Evolutionary conservation across 1,284 basidiomycete species (phyloP).

Genomic region (Gomphus bonarii): DNA sequence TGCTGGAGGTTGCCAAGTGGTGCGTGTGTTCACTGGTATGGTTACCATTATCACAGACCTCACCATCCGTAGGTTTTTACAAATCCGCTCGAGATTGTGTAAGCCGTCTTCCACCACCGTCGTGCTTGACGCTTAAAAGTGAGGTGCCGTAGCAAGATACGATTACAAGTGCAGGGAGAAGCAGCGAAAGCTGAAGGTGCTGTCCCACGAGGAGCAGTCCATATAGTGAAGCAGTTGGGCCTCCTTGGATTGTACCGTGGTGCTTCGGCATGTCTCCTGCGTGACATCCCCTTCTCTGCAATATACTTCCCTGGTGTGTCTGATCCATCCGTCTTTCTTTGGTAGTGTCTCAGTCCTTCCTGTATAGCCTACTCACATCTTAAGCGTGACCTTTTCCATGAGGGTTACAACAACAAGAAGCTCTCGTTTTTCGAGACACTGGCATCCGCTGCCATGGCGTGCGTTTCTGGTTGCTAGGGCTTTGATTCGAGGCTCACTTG

Average conservation of each 20-base stretch:
- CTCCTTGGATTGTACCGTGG: slow-evolving; percentile 90
- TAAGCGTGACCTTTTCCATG: slow-evolving; percentile 91
- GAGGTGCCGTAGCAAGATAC: slow-evolving; percentile 73
- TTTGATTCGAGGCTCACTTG: neutral
- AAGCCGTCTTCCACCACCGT: slow-evolving; percentile 21
- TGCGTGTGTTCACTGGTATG: slow-evolving; percentile 31
- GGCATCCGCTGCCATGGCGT: slow-evolving; percentile 74
- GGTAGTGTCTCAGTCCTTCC: slow-evolving; percentile 10
- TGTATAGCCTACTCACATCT: slow-evolving; percentile 58
- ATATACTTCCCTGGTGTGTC: slow-evolving; percentile 53
- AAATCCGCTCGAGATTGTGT: slow-evolving; percentile 92
- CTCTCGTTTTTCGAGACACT: slow-evolving; percentile 89
- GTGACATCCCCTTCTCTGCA: slow-evolving; percentile 92
- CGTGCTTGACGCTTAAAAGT: neutral
- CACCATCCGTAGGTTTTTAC: slow-evolving; percentile 65
- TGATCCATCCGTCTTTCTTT: neutral
- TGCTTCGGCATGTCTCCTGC: slow-evolving; percentile 76
- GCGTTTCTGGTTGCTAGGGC: slow-evolving; percentile 23
- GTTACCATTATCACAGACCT: neutral
- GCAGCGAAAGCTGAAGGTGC: slow-evolving; percentile 77
- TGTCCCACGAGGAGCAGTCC: slow-evolving; percentile 74
- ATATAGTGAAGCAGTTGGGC: slow-evolving; percentile 90
- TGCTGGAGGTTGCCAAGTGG: slow-evolving; percentile 96
- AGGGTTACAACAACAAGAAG: slow-evolving; percentile 93
- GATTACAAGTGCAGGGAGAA: slow-evolving; percentile 94